A percentile compares a stretch with the other conserved stretches of the same genome.
These are phyloP conservation scores for Pseudogymnoascus pannorum DNA, from an alignment of 2,329 filamentous ascomycete genomes.

Conservation along the genomic window DNA sequence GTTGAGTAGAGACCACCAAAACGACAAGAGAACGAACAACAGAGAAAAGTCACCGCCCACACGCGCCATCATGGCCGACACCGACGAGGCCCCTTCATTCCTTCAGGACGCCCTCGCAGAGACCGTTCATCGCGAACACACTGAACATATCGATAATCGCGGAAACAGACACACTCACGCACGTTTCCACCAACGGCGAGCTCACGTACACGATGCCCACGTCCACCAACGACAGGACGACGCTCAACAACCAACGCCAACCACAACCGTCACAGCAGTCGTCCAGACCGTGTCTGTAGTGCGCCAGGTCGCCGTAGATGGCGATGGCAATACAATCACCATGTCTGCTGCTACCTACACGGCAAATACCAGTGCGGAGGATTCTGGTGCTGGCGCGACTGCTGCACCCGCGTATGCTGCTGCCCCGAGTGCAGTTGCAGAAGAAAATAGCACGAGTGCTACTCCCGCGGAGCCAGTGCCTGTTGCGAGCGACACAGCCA, in stretches of 20 bases:
- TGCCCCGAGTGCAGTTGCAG: slow-evolving; percentile 10
- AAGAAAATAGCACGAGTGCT: background rate
- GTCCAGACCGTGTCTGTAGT: slow-evolving; percentile 24
- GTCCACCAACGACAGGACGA: background rate
- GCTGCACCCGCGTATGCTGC: slow-evolving; percentile 14
- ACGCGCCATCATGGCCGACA: slow-evolving; percentile 3
- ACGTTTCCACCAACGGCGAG: slow-evolving; percentile 21
- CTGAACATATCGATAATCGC: slow-evolving; percentile 9
- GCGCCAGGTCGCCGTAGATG: slow-evolving; percentile 26
- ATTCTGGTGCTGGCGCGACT: slow-evolving; percentile 17
- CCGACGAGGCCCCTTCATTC: slow-evolving; percentile 25
- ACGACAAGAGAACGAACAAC: background rate
- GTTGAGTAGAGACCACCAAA: background rate
- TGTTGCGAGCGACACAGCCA: background rate
- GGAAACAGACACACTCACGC: slow-evolving; percentile 13
- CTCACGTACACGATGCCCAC: slow-evolving; percentile 16
- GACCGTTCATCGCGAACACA: slow-evolving; percentile 27
- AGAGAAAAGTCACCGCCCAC: background rate
- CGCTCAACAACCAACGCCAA: background rate
- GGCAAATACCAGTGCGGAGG: background rate
- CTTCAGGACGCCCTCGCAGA: slow-evolving; percentile 26
- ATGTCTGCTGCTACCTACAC: background rate
- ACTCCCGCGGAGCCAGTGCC: background rate
- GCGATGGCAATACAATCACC: slow-evolving; percentile 22
- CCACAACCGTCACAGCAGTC: background rate